Conservation (phyloP, 176 grass and related monocot species). For the Hsuehochloa calcarea region DNA sequence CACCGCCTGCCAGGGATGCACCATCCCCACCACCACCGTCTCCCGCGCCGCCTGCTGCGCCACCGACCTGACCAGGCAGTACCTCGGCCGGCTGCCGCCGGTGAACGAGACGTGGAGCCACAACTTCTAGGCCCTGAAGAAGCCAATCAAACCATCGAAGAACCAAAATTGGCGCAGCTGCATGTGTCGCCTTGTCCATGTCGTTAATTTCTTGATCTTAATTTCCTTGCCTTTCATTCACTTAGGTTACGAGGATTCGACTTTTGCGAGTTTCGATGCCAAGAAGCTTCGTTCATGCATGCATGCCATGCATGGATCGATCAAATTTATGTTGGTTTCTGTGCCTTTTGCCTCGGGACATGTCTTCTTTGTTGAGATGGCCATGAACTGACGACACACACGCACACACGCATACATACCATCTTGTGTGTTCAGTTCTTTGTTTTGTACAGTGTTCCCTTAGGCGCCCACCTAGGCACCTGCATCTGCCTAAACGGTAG, state of each 20-base stretch:
- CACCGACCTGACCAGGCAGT: constrained; percentile 43
- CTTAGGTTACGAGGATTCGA: neutral
- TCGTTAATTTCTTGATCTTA: neutral
- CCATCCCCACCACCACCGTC: neutral
- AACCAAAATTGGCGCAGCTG: neutral
- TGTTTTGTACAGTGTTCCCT: no score
- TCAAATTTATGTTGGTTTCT: neutral
- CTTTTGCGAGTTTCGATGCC: neutral
- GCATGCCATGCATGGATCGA: neutral
- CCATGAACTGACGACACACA: neutral
- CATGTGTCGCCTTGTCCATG: neutral
- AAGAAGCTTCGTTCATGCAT: neutral
- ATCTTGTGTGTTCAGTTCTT: neutral
- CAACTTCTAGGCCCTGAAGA: constrained; percentile 38
- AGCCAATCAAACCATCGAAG: neutral
- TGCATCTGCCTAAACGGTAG: no score
- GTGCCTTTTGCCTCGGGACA: neutral
- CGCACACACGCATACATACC: neutral
- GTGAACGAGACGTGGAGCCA: constrained; percentile 44
- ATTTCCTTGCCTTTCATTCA: neutral
- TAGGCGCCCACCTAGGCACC: no score
- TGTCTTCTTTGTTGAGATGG: neutral
- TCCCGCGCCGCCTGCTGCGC: constrained; percentile 42
- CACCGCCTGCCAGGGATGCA: constrained; percentile 8
- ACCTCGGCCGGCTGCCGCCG: constrained; percentile 45